Percentiles rank a stretch among this genome's conserved stretches.
Conservation (phyloP, 2,329 filamentous ascomycete species). For the Colletotrichum noveboracense region DNA sequence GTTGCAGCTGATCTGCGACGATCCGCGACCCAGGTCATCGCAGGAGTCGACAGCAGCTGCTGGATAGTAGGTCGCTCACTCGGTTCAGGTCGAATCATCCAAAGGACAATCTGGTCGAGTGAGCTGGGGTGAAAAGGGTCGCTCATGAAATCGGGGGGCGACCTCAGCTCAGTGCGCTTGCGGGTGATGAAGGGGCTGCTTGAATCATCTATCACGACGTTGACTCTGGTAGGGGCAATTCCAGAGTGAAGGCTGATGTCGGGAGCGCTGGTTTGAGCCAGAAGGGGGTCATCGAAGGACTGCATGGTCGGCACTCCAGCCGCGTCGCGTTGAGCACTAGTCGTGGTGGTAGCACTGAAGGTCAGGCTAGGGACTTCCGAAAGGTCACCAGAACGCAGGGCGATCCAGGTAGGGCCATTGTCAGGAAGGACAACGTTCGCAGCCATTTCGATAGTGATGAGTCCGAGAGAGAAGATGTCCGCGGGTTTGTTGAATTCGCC, state of each 20-base stretch:
- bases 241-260: constrained; percentile 30
- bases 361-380: constrained; percentile 88
- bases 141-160: constrained; percentile 90
- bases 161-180: constrained; percentile 54
- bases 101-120: constrained; percentile 82
- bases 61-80: constrained; percentile 74
- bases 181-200: constrained; percentile 32
- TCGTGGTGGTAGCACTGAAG: constrained; percentile 65
- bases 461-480: constrained; percentile 91
- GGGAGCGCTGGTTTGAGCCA: constrained; percentile 20
- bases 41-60: constrained; percentile 74
- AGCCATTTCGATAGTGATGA: constrained; percentile 94
- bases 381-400: constrained; percentile 86
- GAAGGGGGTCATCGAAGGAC: constrained; percentile 17
- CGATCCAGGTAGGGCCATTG: constrained; percentile 90
- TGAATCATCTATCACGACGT: constrained; percentile 35
- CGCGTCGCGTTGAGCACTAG: constrained; percentile 15
- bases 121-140: constrained; percentile 74
- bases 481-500: constrained; percentile 89
- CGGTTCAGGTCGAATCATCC: constrained; percentile 85
- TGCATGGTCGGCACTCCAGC: constrained; percentile 21
- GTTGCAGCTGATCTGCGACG: constrained; percentile 88
- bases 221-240: constrained; percentile 36
- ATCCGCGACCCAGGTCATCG: constrained; percentile 79
- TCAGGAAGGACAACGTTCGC: constrained; percentile 94